Evolutionary conservation across 192 early-diverging fungal species (phyloP), one percentile per base, ranked within the genome.

Genomic region (Dimargaris xerosporica): DNA sequence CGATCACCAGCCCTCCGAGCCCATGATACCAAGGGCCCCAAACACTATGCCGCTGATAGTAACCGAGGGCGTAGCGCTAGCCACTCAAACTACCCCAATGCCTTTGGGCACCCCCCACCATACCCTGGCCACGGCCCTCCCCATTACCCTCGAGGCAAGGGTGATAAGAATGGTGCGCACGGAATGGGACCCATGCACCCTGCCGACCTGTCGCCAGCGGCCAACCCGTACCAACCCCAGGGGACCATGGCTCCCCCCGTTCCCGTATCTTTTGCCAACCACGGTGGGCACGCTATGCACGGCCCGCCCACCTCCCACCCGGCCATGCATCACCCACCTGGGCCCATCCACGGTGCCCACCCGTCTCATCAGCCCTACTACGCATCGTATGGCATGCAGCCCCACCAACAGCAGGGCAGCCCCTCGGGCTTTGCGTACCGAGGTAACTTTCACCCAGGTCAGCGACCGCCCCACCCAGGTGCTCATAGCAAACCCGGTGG

Each of bases 21-120:
- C 28, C 54, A 28, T 28, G 28, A 28, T 34, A n/a, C 28, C 41
- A 39, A 60, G 42, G n/a, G n/a, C 3, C 17, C 17, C 5, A 60
- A 60, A n/a, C 42, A 31, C 39, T 43, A 60, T 34, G 34, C 34
- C n/a, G 25, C 15, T 21, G 58, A 60, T 39, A 39, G 26, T 2
- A 29, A 39, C n/a, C 58, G 58, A 4, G 58, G 58, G 0, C 58
- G 58, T 9, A 60, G 58, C 26, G 58, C 58, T 5, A 60, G 58
- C 43, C 58, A 60, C 43, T 60, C 58, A 34, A 34, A 34, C 42
- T 60, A 60, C 42, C n/a, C 28, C 58, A 41, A 56, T 1, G 29
- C 31, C 29, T 39, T n/a, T 39, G n/a, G 29, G 23, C 29, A 39
- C 19, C 54, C 28, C 54, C 17, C 34, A 39, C 34, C 17, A 19